These are phyloP conservation scores for Oenanthe sinensis DNA, from an alignment of 129 eudicot genomes.

Conservation along the genomic window DNA sequence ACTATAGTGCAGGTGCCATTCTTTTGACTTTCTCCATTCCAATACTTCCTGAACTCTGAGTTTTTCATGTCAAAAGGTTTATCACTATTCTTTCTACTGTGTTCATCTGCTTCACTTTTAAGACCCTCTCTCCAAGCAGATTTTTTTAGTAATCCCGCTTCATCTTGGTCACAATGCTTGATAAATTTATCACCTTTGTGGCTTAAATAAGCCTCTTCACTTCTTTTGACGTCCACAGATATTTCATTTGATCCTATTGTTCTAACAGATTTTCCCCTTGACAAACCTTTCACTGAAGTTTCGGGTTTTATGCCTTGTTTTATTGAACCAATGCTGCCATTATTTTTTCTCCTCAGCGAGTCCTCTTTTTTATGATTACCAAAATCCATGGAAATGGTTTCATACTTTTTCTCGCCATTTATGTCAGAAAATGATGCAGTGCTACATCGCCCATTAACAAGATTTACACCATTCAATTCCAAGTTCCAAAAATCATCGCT, in stretches of 20 bases:
- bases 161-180: constrained; percentile 1
- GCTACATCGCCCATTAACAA: constrained; percentile 8
- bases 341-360: constrained; percentile 22
- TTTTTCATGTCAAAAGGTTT: background rate
- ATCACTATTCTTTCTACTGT: constrained; percentile 16
- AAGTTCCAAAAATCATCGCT: background rate
- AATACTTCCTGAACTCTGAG: constrained; percentile 1
- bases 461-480: background rate
- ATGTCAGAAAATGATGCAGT: constrained; percentile 26
- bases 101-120: background rate
- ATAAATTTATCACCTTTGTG: constrained; percentile 24
- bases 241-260: constrained; percentile 47
- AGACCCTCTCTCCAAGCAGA: background rate
- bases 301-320: constrained; percentile 29
- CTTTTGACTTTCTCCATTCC: constrained; percentile 14
- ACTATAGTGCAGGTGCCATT: background rate
- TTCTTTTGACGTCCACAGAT: constrained; percentile 21
- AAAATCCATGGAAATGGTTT: constrained; percentile 15
- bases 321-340: constrained; percentile 11
- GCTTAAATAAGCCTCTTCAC: constrained; percentile 11
- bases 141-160: background rate
- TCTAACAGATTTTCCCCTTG: constrained; percentile 78
- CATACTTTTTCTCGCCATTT: constrained; percentile 16
- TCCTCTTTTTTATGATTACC: constrained; percentile 8
- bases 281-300: constrained; percentile 27